phyloP scores from a whole-genome alignment of 2,329 filamentous ascomycete genomes.

The Bimuria novae-zelandiae region DNA sequence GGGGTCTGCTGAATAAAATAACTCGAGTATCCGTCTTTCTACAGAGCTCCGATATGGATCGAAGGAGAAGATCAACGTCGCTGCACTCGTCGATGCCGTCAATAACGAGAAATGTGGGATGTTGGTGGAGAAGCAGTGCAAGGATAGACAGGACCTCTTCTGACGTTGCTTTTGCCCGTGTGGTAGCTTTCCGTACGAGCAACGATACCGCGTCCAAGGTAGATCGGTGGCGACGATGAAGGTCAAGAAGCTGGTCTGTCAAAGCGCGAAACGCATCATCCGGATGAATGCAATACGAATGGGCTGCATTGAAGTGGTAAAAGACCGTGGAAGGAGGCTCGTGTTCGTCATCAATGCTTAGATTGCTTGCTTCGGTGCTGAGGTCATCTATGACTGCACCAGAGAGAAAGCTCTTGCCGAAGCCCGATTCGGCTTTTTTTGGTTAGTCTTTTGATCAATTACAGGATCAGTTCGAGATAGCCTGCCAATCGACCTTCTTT shows the following conservation, averaged over 20 bases:
- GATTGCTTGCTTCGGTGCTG: constrained; percentile 22
- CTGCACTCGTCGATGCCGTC: constrained; percentile 37
- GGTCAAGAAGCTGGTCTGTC: constrained; percentile 30
- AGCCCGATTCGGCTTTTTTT: constrained; percentile 30
- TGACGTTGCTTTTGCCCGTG: constrained; percentile 28
- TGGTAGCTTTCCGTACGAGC: constrained; percentile 30
- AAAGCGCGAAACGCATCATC: constrained; percentile 32
- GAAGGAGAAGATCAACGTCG: constrained; percentile 25
- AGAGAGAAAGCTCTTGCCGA: constrained; percentile 37
- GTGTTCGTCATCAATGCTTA: constrained; percentile 28
- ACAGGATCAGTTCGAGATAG: too few species aligned
- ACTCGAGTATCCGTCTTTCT: constrained; percentile 28
- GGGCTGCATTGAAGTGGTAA: constrained; percentile 29
- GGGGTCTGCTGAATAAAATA: constrained; percentile 33
- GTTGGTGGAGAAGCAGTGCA: constrained; percentile 33
- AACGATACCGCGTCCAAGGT: constrained; percentile 36
- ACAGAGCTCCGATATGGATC: constrained; percentile 27
- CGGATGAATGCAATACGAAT: constrained; percentile 20
- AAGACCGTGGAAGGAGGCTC: constrained; percentile 27
- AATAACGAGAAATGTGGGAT: constrained; percentile 36
- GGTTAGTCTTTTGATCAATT: constrained; percentile 4
- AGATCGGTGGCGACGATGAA: constrained; percentile 25
- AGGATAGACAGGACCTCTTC: constrained; percentile 34
- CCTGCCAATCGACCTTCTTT: too few species aligned
- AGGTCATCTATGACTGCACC: constrained; percentile 30